Percentiles rank a stretch among this genome's conserved stretches.
Evolutionary conservation across 495 filamentous ascomycete species (phyloP).

Genomic region (Annulohypoxylon moriforme): DNA sequence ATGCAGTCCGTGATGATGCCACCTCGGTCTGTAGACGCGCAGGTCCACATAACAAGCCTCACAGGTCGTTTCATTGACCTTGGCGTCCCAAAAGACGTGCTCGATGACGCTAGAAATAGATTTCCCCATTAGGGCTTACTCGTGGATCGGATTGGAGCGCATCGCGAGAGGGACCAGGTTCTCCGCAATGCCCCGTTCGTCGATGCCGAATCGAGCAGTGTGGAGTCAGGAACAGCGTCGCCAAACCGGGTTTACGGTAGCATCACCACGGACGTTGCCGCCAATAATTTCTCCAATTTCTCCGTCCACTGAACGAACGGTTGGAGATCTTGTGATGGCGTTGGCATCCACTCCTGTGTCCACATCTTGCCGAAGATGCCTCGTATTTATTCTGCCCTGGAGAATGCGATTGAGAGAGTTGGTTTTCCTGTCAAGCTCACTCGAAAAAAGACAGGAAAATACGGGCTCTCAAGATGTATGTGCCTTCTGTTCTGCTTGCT

Average conservation of each 20-base stretch:
- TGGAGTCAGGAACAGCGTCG: slow-evolving; percentile 1
- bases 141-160: slow-evolving; percentile 41
- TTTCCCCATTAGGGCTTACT: slow-evolving; percentile 11
- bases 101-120: not conserved
- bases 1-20: not conserved
- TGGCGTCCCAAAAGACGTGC: not conserved
- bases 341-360: not conserved
- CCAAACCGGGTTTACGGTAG: slow-evolving; percentile 30
- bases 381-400: not conserved
- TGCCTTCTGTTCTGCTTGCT: not conserved
- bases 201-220: slow-evolving; percentile 21
- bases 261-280: slow-evolving; percentile 24
- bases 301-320: slow-evolving; percentile 11
- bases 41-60: slow-evolving; percentile 8
- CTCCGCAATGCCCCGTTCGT: slow-evolving; percentile 34
- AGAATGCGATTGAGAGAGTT: not conserved
- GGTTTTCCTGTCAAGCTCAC: not conserved
- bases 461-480: slow-evolving; percentile 14
- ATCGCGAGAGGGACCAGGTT: slow-evolving; percentile 47
- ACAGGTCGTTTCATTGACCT: not conserved
- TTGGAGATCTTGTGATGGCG: not conserved
- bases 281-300: slow-evolving; percentile 16
- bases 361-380: not conserved
- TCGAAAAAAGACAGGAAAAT: not conserved
- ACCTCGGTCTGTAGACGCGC: not conserved